Base-by-base conservation (phyloP, 2,329 filamentous ascomycete genomes). In the Colletotrichum horii region DNA sequence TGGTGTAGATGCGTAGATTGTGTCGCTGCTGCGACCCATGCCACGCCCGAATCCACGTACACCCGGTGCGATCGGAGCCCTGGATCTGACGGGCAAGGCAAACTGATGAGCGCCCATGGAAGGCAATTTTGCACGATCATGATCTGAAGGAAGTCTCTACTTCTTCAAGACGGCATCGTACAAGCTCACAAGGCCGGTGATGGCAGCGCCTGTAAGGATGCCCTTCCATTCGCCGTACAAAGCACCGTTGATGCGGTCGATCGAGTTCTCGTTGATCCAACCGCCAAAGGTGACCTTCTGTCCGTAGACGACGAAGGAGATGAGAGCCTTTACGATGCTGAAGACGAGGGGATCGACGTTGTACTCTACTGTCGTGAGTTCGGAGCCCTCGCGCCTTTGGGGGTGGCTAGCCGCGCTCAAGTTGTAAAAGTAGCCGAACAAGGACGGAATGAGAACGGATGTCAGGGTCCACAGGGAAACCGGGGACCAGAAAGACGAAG, bases 381-480 rank as follows among this genome's bases (percentile, higher is more conserved):
- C 74, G 34, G 61, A 38, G 81, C 88, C 88, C 78, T 87, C 88
- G 78, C 87, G 86, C 58, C 82, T 80, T 80, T 82, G 75, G 78
- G 81, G 77, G 81, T 83, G 84, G 80, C 83, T 87, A 80, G 87
- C 89, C 65, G 88, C 86, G 52, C 93, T 95, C 81, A 98, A 85
- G 85, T 98, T 98, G 90, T 98, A 94, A 83, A 98, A 98, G 87
- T 97, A 98, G 30, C 94, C 95, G 56, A 92, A 88, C 36, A 94
- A 77, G 66, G 93, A 87, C 3, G 96, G 96, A 32, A 96, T 78
- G 58, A 94, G 80, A 70, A 95, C 84, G 82, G 91, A 94, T 12
- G 95, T 97, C 43, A 93, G 83, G 7, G 91, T 83, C 96, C 96
- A 98, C 24, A 96, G 89, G 9, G 93, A 88, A 71, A 94, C 91